phyloP scores from a whole-genome alignment of 768 basidiomycete species.

The Tricholoma flavovirens region DNA sequence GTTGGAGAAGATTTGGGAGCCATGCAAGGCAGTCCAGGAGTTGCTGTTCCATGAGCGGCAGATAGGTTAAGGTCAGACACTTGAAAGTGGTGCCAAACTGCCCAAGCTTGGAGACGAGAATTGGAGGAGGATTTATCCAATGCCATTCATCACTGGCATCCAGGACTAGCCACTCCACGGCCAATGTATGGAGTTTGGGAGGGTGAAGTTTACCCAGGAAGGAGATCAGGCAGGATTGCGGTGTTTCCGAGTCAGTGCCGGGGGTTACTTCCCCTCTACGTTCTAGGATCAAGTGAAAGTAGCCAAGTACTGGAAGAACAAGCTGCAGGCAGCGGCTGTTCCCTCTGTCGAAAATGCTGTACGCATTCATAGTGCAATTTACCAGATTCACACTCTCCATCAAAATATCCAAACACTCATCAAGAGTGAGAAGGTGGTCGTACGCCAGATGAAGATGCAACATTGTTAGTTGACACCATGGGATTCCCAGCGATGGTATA shows the following conservation, averaged over 20 bases:
- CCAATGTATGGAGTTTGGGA: constrained; percentile 25
- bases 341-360: constrained; percentile 20
- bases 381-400: constrained; percentile 25
- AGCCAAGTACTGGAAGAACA: constrained; percentile 25
- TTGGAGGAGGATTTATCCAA: constrained; percentile 15
- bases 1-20: constrained; percentile 22
- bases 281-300: constrained; percentile 24
- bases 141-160: background rate
- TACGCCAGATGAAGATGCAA: constrained; percentile 32
- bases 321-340: constrained; percentile 8
- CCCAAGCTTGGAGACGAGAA: constrained; percentile 26
- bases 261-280: background rate
- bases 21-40: constrained; percentile 15
- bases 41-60: constrained; percentile 27
- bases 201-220: constrained; percentile 29
- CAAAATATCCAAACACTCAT: constrained; percentile 31
- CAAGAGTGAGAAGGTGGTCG: constrained; percentile 28
- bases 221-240: constrained; percentile 19
- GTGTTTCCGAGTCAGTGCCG: constrained; percentile 1
- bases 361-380: constrained; percentile 27
- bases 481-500: constrained; percentile 22
- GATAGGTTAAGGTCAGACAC: constrained; percentile 30
- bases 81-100: constrained; percentile 22
- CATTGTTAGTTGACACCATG: constrained; percentile 35
- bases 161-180: constrained; percentile 30